Evolutionary conservation across 2,329 filamentous ascomycete species (phyloP), one percentile per base, ranked within the genome.

Genomic region (Venturia effusa): DNA sequence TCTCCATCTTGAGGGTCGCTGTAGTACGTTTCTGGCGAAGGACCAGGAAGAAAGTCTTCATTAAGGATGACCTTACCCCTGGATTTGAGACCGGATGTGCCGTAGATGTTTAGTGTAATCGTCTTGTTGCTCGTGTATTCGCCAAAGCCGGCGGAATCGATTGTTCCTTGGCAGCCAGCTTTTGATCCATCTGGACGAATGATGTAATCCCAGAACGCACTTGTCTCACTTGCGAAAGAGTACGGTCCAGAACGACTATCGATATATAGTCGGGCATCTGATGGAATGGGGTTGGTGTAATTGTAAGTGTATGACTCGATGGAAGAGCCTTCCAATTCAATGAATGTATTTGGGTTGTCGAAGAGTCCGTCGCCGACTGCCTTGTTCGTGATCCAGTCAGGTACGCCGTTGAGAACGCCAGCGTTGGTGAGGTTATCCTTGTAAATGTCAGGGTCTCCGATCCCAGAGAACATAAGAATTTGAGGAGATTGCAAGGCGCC

Each of bases 91-190:
- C 82, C 82, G 0, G 81, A 83, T 0, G 82, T 84, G 10, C 81
- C 81, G 71, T 84, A 84, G 4, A 84, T 71, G 69, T 84, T 84
- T 24, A 84, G 74, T 0, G 81, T 83, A 61, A 84, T 80, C 65
- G 80, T 82, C 65, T 79, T 74, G 61, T 75, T 74, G 40, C 69
- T 68, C 1, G 65, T 76, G 67, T 71, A 80, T 10, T 73, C 77
- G 1, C 71, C 69, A 48, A 73, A 77, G 2, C 81, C 81, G 0
- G 78, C 72, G 0, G 78, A 77, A 70, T 79, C 79, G 64, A 84
- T 79, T 0, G 81, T 84, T 7, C 81, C 81, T 67, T 84, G 82
- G 27, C 82, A 74, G 0, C 77, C 80, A 3, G 77, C 74, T 4
- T 72, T 69, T 13, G 69, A 71, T 7, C 78, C 79, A 61, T 81